phyloP scores from a whole-genome alignment of 2,329 filamentous ascomycete genomes.

The Penicillium sp. region DNA sequence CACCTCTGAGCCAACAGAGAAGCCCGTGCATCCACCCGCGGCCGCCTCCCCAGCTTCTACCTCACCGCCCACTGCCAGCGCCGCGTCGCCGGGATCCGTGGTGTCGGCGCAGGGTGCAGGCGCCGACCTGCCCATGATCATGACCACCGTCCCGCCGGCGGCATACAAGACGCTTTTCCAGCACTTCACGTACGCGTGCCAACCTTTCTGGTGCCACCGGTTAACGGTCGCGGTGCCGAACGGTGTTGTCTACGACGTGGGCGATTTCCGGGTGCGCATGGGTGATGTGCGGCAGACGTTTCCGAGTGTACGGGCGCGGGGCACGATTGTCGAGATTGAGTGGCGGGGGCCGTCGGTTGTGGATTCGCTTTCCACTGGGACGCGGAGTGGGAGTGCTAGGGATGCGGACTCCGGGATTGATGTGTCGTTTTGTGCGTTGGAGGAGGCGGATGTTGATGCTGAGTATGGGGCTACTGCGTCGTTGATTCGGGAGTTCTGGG shows the following conservation, averaged over 20 bases:
- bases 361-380: conserved; percentile 19
- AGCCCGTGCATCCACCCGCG: conserved; percentile 13
- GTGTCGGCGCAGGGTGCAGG: not conserved
- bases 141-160: conserved; percentile 41
- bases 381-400: conserved; percentile 1
- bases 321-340: conserved; percentile 48
- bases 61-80: conserved; percentile 5
- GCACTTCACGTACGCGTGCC: conserved; percentile 44
- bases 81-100: not conserved
- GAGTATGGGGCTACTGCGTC: conserved; percentile 37
- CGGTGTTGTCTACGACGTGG: conserved; percentile 44
- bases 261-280: conserved; percentile 45
- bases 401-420: conserved; percentile 31
- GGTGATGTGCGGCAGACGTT: conserved; percentile 46
- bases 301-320: conserved; percentile 40
- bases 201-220: conserved; percentile 46
- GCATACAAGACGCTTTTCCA: conserved; percentile 40
- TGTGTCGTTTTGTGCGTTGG: conserved; percentile 30
- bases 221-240: conserved; percentile 39
- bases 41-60: not conserved
- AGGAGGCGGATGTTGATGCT: conserved; percentile 42
- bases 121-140: conserved; percentile 32
- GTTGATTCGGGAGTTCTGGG: conserved; percentile 47
- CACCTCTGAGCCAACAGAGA: conserved; percentile 34
- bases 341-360: conserved; percentile 43